Conservation (phyloP, 2,329 filamentous ascomycete genomes). For the Polytolypa hystricis region DNA sequence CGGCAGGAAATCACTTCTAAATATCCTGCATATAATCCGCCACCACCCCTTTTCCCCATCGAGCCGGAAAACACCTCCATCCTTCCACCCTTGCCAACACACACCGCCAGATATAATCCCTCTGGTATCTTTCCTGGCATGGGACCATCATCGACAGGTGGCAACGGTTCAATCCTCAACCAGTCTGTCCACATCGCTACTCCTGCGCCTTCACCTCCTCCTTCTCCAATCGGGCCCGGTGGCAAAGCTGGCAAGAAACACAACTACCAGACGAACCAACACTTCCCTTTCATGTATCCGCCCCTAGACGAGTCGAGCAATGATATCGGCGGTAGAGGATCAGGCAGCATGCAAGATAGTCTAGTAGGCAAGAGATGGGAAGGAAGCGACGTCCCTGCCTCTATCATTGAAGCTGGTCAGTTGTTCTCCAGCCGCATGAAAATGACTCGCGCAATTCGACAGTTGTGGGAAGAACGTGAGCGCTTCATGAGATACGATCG, state of each 20-base stretch:
- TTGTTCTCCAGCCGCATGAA: constrained; percentile 82
- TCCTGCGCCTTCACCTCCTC: constrained; percentile 87
- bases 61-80: constrained; percentile 88
- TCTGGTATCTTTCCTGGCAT: constrained; percentile 50
- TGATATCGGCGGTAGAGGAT: constrained; percentile 78
- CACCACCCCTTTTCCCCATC: constrained; percentile 67
- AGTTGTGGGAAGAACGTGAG: constrained; percentile 90
- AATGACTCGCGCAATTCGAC: constrained; percentile 81
- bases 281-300: constrained; percentile 95
- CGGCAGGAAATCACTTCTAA: constrained; percentile 95
- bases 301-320: constrained; percentile 83
- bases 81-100: constrained; percentile 67
- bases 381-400: constrained; percentile 79
- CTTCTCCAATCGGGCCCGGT: constrained; percentile 69
- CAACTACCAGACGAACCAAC: constrained; percentile 98
- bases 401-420: constrained; percentile 88
- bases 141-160: constrained; percentile 35
- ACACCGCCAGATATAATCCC: constrained; percentile 51
- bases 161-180: constrained; percentile 65
- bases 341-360: constrained; percentile 51
- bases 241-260: constrained; percentile 96
- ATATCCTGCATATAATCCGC: constrained; percentile 91
- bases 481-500: constrained; percentile 84
- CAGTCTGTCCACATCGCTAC: constrained; percentile 98
- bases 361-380: constrained; percentile 73